Base-by-base conservation (phyloP, 2,329 filamentous ascomycete genomes). In the Colletotrichum australisinense region DNA sequence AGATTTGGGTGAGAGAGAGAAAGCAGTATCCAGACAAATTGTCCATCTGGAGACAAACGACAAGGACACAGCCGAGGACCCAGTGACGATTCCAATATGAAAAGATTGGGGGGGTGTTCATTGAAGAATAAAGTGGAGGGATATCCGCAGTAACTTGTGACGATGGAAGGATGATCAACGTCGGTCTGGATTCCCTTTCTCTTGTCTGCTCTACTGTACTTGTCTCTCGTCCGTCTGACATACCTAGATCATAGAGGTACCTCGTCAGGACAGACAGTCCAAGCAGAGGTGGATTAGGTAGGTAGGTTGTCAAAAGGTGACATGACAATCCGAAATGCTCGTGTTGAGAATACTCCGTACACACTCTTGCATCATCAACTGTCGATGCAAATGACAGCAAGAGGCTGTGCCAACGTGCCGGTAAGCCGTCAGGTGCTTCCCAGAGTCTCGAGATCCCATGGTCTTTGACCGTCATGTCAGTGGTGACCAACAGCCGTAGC, bases 301-400 rank as follows among this genome's bases (percentile, higher is more conserved):
- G 14, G 38, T 42, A 42, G 38, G 38, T 49, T 22, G 42, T 9
- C 42, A 49, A 49, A 19, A 19, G 30, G 49, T 28, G 26, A 26
- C 46, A 64, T 30, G 62, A 14, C 46, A 35, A 55, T 64, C 22
- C 14, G 22, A 64, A 8, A 55, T 56, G 55, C 56, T 67, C 35
- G 12, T 53, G 56, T 62, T 49, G 63, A 26, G 52, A 12, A 35
- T 35, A 12, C 32, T 35, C 32, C 32, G 11, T 35, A 35, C 32
- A 35, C 35, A 63, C 56, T n/a, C 42, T 49, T 49, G 42, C 16
- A 67, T 57, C 56, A 28, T 38, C 22, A 63, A 49, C 35, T 68
- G 60, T 63, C 57, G 46, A 58, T 49, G 59, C 59, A 57, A 64
- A 28, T 69, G 67, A 64, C 67, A 64, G 67, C 49, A 49, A 56